Conservation (phyloP, 2,329 filamentous ascomycete species). For the Diaporthe destruens region DNA sequence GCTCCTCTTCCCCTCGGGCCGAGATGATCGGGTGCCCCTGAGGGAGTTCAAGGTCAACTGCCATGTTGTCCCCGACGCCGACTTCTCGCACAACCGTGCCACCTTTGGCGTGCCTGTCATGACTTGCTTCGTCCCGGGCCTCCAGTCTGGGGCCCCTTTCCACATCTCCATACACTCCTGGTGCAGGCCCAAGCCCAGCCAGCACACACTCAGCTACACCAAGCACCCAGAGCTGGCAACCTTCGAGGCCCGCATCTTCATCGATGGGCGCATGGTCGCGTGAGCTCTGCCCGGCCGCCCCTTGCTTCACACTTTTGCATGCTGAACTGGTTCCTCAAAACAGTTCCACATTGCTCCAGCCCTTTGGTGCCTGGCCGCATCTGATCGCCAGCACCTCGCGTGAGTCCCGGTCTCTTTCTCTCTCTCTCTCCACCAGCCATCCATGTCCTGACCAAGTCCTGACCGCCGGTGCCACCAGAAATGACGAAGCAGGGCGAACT, state of each 20-base stretch:
- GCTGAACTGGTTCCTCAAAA: not conserved
- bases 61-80: conserved; percentile 72
- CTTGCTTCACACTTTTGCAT: no score
- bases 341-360: conserved; percentile 68
- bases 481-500: conserved; percentile 69
- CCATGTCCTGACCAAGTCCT: not conserved
- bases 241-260: conserved; percentile 75
- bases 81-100: conserved; percentile 64
- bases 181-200: conserved; percentile 71
- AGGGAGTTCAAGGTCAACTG: conserved; percentile 88
- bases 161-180: conserved; percentile 82
- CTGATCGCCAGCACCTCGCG: conserved; percentile 61
- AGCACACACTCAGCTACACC: conserved; percentile 67
- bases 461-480: conserved; percentile 50
- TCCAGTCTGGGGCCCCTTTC: conserved; percentile 70
- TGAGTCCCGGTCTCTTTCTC: conserved; percentile 44
- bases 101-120: conserved; percentile 71
- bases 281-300: conserved; percentile 53
- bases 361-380: conserved; percentile 63
- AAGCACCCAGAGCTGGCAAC: conserved; percentile 67
- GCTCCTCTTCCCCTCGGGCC: conserved; percentile 76
- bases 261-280: conserved; percentile 76
- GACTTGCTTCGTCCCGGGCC: conserved; percentile 78
- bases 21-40: conserved; percentile 74
- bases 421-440: no score